Conservation (phyloP, 192 early-diverging fungal species). For the Mortierella antarctica region DNA sequence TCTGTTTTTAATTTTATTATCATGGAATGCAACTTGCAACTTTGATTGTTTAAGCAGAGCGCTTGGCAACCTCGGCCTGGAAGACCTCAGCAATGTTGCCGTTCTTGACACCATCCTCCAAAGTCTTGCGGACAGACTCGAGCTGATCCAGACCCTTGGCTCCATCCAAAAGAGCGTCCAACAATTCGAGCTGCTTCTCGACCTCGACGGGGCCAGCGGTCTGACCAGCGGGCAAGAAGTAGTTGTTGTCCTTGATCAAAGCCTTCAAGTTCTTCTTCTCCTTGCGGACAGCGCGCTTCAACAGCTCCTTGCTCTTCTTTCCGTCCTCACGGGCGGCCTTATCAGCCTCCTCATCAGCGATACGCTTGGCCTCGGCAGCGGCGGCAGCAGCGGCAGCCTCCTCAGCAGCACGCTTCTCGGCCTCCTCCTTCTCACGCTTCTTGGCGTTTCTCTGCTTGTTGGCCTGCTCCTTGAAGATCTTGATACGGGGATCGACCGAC, state of each 20-base stretch:
- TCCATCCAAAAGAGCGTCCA: conserved; percentile 83
- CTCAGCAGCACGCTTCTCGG: conserved; percentile 68
- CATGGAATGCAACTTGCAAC: neutral
- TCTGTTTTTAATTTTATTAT: conserved; percentile 1
- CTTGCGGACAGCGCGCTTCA: conserved; percentile 90
- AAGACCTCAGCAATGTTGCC: conserved; percentile 71
- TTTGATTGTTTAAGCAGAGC: conserved; percentile 25
- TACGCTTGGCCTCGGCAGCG: conserved; percentile 65
- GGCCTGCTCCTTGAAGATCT: conserved; percentile 89
- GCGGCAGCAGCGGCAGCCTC: conserved; percentile 53
- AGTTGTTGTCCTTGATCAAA: conserved; percentile 82
- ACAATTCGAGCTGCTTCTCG: conserved; percentile 76
- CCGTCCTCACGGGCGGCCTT: conserved; percentile 67
- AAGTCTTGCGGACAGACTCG: conserved; percentile 63
- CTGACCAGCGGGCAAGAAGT: conserved; percentile 73
- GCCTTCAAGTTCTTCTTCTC: conserved; percentile 91
- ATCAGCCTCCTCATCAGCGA: conserved; percentile 76
- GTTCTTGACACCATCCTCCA: conserved; percentile 73
- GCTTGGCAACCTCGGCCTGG: conserved; percentile 59
- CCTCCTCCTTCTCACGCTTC: conserved; percentile 86
- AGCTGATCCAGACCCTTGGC: conserved; percentile 65
- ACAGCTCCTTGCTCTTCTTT: conserved; percentile 89
- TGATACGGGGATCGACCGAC: conserved; percentile 90
- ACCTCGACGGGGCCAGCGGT: conserved; percentile 68
- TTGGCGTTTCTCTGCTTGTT: conserved; percentile 92